Evolutionary conservation across 306 rosid species (phyloP).

Genomic region (Sechiopsis laciniata): DNA sequence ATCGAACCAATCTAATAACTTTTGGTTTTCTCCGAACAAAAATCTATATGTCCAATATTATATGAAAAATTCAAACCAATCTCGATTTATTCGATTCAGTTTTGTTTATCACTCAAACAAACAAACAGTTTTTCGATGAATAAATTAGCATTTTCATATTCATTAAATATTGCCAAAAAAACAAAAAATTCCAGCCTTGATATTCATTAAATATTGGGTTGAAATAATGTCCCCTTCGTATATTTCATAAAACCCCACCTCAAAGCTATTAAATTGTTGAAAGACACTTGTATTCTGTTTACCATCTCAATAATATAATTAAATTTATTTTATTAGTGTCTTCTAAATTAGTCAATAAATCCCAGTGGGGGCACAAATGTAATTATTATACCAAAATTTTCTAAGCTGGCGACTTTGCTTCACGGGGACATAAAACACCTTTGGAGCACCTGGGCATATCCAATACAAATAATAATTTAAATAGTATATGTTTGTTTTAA

Average conservation of each 20-base stretch:
- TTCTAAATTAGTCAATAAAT: not conserved
- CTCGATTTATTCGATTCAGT: too few relatives aligned
- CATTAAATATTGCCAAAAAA: too few relatives aligned
- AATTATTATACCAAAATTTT: not conserved
- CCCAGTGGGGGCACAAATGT: constrained; percentile 4
- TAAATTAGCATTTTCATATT: too few relatives aligned
- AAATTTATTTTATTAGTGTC: not conserved
- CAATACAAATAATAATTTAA: not conserved
- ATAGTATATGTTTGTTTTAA: too few relatives aligned
- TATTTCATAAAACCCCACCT: not conserved
- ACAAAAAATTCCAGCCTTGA: not conserved
- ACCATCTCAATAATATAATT: not conserved
- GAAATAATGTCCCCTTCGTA: not conserved
- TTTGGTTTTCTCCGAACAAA: too few relatives aligned
- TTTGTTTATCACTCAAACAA: too few relatives aligned
- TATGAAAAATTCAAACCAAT: too few relatives aligned
- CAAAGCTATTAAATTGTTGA: not conserved
- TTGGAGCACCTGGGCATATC: not conserved
- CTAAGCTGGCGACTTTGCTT: constrained; percentile 4
- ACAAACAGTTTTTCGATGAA: too few relatives aligned
- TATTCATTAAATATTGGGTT: constrained; percentile 9
- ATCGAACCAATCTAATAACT: too few relatives aligned
- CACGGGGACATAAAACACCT: not conserved
- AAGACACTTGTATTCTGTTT: not conserved
- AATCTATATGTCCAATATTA: too few relatives aligned